Evolutionary conservation across 306 rosid species (phyloP).

Genomic region (Canavalia ensiformis): DNA sequence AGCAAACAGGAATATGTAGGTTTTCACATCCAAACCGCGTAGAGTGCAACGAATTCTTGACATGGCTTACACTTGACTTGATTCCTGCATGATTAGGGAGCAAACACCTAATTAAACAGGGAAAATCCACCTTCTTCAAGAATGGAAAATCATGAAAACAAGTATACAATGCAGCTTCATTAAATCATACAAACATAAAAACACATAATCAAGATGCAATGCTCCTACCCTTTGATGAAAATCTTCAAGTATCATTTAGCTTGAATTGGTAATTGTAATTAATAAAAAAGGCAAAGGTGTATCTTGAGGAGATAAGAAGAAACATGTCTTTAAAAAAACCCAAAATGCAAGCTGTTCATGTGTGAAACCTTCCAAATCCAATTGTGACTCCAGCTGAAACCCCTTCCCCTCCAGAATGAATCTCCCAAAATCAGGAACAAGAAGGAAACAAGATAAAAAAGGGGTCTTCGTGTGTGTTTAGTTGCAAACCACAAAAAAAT

Average conservation of each 20-base stretch:
- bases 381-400: background rate
- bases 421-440: conserved; percentile 3
- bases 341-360: conserved; percentile 28
- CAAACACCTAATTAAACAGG: conserved; percentile 35
- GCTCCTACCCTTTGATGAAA: background rate
- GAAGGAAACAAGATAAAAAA: conserved; percentile 21
- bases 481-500: conserved; percentile 7
- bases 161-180: conserved; percentile 13
- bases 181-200: conserved; percentile 22
- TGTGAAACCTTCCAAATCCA: conserved; percentile 36
- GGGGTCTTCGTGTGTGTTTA: background rate
- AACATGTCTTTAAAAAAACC: background rate
- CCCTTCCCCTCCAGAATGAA: conserved; percentile 26
- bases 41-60: conserved; percentile 91
- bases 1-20: conserved; percentile 77
- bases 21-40: conserved; percentile 87
- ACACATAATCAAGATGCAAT: conserved; percentile 4
- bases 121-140: background rate
- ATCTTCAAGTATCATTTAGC: background rate
- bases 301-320: conserved; percentile 28
- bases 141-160: conserved; percentile 30
- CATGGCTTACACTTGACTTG: conserved; percentile 76
- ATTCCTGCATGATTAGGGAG: conserved; percentile 69
- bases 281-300: background rate
- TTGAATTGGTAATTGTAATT: background rate